Conservation (phyloP, 768 basidiomycete species). For the Kwoniella sp. region DNA sequence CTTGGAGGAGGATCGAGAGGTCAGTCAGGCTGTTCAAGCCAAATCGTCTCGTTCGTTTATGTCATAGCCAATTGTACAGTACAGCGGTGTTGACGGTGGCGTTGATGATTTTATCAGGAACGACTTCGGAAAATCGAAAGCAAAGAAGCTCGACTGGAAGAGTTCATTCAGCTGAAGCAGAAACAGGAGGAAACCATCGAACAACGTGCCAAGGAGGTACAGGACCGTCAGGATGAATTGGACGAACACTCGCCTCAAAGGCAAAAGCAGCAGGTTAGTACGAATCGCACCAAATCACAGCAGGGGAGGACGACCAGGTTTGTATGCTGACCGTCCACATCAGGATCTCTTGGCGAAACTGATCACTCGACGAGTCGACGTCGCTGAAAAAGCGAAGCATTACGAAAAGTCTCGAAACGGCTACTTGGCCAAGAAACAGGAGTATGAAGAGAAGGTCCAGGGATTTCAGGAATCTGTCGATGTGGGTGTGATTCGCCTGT, state of each 20-base stretch:
- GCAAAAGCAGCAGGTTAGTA: constrained; percentile 66
- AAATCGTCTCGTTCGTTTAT: too few relatives aligned
- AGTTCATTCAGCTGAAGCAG: constrained; percentile 22
- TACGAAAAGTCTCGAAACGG: constrained; percentile 1
- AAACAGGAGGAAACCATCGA: constrained; percentile 56
- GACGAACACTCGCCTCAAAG: constrained; percentile 60
- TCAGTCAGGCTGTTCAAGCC: neutral
- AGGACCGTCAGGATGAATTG: constrained; percentile 60
- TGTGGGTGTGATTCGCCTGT: constrained; percentile 17
- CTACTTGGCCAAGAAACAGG: constrained; percentile 10
- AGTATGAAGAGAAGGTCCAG: constrained; percentile 1
- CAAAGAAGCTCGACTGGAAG: constrained; percentile 63
- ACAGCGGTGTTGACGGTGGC: too few relatives aligned
- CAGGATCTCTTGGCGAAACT: constrained; percentile 7
- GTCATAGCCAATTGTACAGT: neutral
- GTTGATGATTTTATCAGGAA: constrained; percentile 3
- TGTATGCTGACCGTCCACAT: neutral
- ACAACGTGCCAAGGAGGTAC: constrained; percentile 53
- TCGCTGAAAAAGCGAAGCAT: constrained; percentile 6
- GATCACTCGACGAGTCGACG: constrained; percentile 7
- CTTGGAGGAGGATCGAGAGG: constrained; percentile 15
- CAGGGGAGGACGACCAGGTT: too few relatives aligned
- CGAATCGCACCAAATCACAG: constrained; percentile 10
- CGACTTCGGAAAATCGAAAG: constrained; percentile 45
- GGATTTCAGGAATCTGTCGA: constrained; percentile 2